Base-by-base conservation (phyloP, 768 basidiomycete genomes). In the Daedaleopsis nitida region DNA sequence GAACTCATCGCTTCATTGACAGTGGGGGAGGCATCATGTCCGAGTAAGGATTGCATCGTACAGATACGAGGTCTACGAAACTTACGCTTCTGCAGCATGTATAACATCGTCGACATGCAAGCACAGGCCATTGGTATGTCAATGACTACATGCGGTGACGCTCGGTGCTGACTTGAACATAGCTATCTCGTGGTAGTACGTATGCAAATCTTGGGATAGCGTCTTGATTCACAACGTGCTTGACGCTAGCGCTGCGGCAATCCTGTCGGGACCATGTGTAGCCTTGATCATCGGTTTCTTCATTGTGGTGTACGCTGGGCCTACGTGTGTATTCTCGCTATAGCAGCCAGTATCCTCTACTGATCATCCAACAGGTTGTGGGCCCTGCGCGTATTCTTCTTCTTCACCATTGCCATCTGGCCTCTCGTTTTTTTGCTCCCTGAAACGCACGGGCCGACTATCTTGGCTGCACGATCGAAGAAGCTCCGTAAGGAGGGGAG, bases 251-350 rank as follows among this genome's bases (percentile, higher is more conserved):
- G 57, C 66, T 4, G 64, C 66, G 21, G 67, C 54, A 19, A 55
- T 57, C 3, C 53, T 67, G 0, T 65, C 66, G 1, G 66, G 66
- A 2, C 68, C 68, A 0, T 65, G 64, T 48, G 59, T 67, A 37
- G 68, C 66, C 12, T 61, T 59, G 16, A 49, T 69, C 12, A 52
- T 69, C 16, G 68, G 68, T n/a, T 69, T 69, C 55, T 67, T 69
- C 52, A 58, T 69, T 23, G 68, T 66, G 7, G 66, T 62, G 2
- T 21, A 64, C 47, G 53, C 62, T 6, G 54, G 52, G 16, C 44
- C 42, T 8, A 58, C 43, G 65, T 65, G 45, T 32, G 67, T 52
- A 23, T 2, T 38, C 10, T 23, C 13, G 7, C 17, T n/a, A n/a
- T 16, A n/a, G 5, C 42, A 5, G 17, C 27, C 16, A 17, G 8